Evolutionary conservation across 2,329 filamentous ascomycete species (phyloP).

Genomic region (Tothia fuscella): DNA sequence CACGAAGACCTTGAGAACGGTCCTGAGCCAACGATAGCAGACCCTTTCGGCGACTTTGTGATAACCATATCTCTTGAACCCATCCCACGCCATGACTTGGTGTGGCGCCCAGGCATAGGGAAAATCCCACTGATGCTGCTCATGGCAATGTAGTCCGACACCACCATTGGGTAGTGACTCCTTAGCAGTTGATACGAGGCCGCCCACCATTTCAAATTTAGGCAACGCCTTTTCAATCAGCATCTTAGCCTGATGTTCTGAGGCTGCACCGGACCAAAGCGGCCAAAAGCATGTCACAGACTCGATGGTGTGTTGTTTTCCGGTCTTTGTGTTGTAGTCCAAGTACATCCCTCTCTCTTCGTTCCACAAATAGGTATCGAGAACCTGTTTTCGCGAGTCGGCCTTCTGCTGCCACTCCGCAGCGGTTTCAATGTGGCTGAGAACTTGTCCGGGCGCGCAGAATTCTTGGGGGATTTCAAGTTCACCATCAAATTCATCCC

Average conservation of each 20-base stretch:
- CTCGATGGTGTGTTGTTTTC: constrained; percentile 74
- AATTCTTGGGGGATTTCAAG: constrained; percentile 76
- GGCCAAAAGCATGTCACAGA: constrained; percentile 93
- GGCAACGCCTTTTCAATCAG: constrained; percentile 75
- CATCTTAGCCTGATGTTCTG: constrained; percentile 68
- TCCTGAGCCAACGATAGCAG: constrained; percentile 93
- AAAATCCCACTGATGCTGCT: constrained; percentile 96
- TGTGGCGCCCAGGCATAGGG: constrained; percentile 98
- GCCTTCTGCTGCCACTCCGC: constrained; percentile 84
- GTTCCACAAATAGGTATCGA: constrained; percentile 93
- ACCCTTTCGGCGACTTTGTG: constrained; percentile 79
- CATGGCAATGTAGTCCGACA: constrained; percentile 48
- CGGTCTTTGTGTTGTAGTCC: constrained; percentile 81
- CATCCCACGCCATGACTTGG: constrained; percentile 96
- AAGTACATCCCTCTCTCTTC: constrained; percentile 92
- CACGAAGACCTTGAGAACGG: constrained; percentile 97
- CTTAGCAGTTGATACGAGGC: constrained; percentile 79
- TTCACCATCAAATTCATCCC: constrained; percentile 69
- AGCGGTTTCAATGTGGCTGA: constrained; percentile 66
- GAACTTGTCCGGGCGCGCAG: constrained; percentile 50
- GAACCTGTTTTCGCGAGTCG: constrained; percentile 67
- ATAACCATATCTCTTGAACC: constrained; percentile 82
- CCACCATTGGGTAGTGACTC: constrained; percentile 72
- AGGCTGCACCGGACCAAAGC: constrained; percentile 85
- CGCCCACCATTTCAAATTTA: constrained; percentile 77